These are phyloP conservation scores for Auriculariales sp. DNA, from an alignment of 768 basidiomycete species.

Conservation along the genomic window DNA sequence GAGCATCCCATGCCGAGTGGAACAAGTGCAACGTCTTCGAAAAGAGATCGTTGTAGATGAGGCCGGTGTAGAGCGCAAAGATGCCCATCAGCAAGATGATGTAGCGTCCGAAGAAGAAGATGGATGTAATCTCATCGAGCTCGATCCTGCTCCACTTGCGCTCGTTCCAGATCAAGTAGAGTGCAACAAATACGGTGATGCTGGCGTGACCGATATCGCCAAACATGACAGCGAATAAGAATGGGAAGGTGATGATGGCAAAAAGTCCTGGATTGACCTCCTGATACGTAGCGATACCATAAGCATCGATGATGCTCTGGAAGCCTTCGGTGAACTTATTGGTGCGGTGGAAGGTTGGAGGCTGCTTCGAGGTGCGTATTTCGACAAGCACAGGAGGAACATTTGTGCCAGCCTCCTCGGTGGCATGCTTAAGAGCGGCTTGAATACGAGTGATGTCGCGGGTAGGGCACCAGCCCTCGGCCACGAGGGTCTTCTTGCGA, in stretches of 20 bases:
- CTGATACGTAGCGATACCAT: conserved; percentile 88
- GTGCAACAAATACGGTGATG: conserved; percentile 61
- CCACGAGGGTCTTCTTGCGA: conserved; percentile 84
- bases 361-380: conserved; percentile 75
- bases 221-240: conserved; percentile 99
- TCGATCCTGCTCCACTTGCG: conserved; percentile 57
- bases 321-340: conserved; percentile 95
- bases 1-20: conserved; percentile 78
- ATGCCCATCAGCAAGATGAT: conserved; percentile 97
- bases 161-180: conserved; percentile 81
- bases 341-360: conserved; percentile 88
- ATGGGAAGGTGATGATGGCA: conserved; percentile 86
- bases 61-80: conserved; percentile 91
- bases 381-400: conserved; percentile 89
- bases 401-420: conserved; percentile 86
- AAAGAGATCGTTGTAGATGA: conserved; percentile 99
- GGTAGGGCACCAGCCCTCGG: conserved; percentile 96
- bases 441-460: conserved; percentile 82
- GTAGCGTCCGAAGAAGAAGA: conserved; percentile 95
- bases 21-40: conserved; percentile 82
- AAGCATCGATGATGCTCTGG: conserved; percentile 97
- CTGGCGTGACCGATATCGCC: conserved; percentile 95
- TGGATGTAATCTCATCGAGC: conserved; percentile 73
- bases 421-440: conserved; percentile 74
- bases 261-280: conserved; percentile 96